Evolutionary conservation across 2,329 filamentous ascomycete genomes (phyloP).

Genomic region (Microcyclosporella mali): DNA sequence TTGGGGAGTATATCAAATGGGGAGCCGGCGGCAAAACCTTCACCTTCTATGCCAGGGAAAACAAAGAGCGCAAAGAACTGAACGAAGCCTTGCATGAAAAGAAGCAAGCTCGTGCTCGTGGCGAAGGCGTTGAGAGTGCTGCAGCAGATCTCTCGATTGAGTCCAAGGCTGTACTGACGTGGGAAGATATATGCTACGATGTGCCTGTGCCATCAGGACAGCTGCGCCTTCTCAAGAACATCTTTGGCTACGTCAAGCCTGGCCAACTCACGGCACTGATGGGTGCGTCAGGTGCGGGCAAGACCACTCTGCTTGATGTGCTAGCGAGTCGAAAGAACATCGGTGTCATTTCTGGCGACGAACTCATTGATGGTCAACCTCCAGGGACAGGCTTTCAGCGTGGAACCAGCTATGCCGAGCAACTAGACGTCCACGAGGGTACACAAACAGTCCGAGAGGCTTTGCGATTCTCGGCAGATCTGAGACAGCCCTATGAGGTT

Average conservation of each 20-base stretch:
- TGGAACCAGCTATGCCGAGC: conserved; percentile 59
- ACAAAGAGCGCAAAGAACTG: conserved; percentile 59
- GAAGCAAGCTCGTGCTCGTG: conserved; percentile 47
- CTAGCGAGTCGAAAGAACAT: conserved; percentile 60
- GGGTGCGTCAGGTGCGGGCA: conserved; percentile 63
- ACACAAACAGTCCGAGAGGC: conserved; percentile 60
- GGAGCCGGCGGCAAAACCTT: conserved; percentile 75
- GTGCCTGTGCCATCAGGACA: conserved; percentile 44
- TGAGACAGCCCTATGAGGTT: conserved; percentile 55
- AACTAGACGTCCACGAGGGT: conserved; percentile 58
- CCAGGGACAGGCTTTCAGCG: conserved; percentile 56
- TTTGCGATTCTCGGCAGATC: conserved; percentile 58
- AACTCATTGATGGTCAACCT: conserved; percentile 52
- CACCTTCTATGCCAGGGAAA: conserved; percentile 67
- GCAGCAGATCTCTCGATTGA: conserved; percentile 45
- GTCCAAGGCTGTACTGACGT: conserved; percentile 52
- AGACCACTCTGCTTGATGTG: conserved; percentile 78
- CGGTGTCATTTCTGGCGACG: conserved; percentile 57
- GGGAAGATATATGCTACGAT: conserved; percentile 47
- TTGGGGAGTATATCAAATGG: conserved; percentile 72
- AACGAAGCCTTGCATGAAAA: conserved; percentile 59
- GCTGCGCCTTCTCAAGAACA: conserved; percentile 40
- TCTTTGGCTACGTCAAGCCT: conserved; percentile 46
- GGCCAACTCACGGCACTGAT: conserved; percentile 47
- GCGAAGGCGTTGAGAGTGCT: conserved; percentile 35